Base-by-base conservation (phyloP, 1,284 basidiomycete genomes). In the Ganoderma multipileum region DNA sequence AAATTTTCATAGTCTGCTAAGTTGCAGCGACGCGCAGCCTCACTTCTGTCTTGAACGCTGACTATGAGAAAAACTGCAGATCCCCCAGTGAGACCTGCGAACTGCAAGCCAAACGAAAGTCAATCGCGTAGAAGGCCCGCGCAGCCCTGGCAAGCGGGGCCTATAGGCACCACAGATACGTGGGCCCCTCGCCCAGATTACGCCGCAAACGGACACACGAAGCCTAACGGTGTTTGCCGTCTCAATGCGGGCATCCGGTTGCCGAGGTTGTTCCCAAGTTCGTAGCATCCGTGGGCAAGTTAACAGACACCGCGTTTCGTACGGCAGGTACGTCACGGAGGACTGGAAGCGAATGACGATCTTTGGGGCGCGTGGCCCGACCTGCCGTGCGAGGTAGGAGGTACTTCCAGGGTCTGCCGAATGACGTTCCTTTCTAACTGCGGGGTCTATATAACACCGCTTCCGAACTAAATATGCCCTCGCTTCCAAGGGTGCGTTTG, bases 211-310 rank as follows among this genome's bases (percentile, higher is more conserved):
- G 26, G 58, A 41, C 62, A 65, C 62, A 63, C 64, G 67, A 72
- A 70, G 71, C 44, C 52, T 70, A 72, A 68, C 65, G 71, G 71
- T 44, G 20, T n/a, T 55, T 64, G 64, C 71, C 71, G 71, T 42
- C 33, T 47, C 58, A 60, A 65, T 57, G 62, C 47, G 42, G 42
- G 52, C 63, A 63, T 54, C 55, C 68, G 50, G 47, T 58, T 65
- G 66, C 70, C 68, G 70, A 69, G 66, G 54, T 61, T 55, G 47
- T 63, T 59, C 52, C 66, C 64, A 55, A 55, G 39, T 68, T 60
- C 54, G 41, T 63, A 61, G 54, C 62, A 36, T 60, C 65, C 64
- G 42, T 26, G 16, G 54, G 18, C 58, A 33, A 65, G 60, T 67
- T 39, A 71, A 67, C 59, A 41, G 62, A 12, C 30, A 36, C 47